Conservation (phyloP, 441 rosid species). For the Theobroma grandiflorum region DNA sequence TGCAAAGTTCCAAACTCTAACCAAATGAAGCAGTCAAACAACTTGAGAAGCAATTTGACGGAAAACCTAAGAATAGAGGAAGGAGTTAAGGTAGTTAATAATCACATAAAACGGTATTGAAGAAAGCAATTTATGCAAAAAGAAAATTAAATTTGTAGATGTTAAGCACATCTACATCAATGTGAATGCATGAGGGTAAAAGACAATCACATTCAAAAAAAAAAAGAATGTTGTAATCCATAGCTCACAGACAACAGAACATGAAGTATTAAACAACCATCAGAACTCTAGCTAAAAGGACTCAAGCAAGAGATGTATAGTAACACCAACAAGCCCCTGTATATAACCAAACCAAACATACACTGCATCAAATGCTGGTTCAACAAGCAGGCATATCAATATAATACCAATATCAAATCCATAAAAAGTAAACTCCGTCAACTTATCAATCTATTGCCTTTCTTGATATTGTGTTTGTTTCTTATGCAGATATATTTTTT, state of each 20-base stretch:
- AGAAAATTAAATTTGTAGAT: not conserved
- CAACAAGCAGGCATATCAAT: not conserved
- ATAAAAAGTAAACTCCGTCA: not conserved
- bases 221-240: not conserved
- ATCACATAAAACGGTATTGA: slow-evolving; percentile 1
- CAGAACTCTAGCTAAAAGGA: not conserved
- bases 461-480: not conserved
- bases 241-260: slow-evolving; percentile 1
- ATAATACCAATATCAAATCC: not conserved
- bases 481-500: not conserved
- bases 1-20: slow-evolving; percentile 42
- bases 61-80: slow-evolving; percentile 30
- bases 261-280: not conserved
- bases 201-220: not conserved
- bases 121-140: slow-evolving; percentile 18
- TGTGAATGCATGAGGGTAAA: not conserved
- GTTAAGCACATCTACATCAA: not conserved
- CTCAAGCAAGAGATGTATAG: not conserved
- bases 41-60: slow-evolving; percentile 25
- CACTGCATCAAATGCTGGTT: not conserved
- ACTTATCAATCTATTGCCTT: not conserved
- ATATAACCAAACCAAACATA: slow-evolving; percentile 8
- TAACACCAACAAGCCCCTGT: not conserved
- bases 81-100: slow-evolving; percentile 17
- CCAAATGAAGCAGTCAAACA: slow-evolving; percentile 27